A percentile compares a stretch with the other conserved stretches of the same genome.
Conservation (phyloP, 2,329 filamentous ascomycete species). For the Raffaelea deltoideospora region DNA sequence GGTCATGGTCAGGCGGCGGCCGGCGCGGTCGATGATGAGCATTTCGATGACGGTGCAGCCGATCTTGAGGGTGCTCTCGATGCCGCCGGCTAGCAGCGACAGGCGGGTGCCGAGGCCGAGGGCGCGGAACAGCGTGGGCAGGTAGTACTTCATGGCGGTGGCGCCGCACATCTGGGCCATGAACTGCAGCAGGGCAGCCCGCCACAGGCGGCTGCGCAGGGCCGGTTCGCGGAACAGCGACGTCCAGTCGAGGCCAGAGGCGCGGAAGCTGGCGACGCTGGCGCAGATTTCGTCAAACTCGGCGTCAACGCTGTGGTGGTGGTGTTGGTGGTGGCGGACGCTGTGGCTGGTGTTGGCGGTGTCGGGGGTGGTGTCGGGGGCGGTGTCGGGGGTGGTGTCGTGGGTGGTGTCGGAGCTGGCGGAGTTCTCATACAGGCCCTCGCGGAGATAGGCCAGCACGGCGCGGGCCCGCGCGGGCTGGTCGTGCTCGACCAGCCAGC, state of each 20-base stretch:
- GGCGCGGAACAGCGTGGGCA: conserved; percentile 35
- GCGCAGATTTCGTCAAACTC: conserved; percentile 31
- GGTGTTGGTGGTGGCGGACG: too few species aligned
- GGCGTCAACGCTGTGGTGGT: too few species aligned
- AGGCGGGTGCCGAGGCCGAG: conserved; percentile 32
- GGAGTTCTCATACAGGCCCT: conserved; percentile 21
- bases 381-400: too few species aligned
- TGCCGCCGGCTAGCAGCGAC: conserved; percentile 36
- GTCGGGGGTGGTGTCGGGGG: too few species aligned
- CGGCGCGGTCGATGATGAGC: conserved; percentile 38
- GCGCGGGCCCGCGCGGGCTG: conserved; percentile 24
- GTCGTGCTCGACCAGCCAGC: conserved; percentile 41
- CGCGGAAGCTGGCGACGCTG: conserved; percentile 24
- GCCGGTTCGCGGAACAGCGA: conserved; percentile 31
- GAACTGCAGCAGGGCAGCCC: conserved; percentile 40
- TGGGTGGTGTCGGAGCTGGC: too few species aligned
- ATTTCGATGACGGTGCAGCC: conserved; percentile 40
- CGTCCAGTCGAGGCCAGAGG: conserved; percentile 23
- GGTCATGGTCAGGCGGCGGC: conserved; percentile 31
- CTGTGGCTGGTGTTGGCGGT: too few species aligned
- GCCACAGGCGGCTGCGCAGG: conserved; percentile 38
- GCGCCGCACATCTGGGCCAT: conserved; percentile 46
- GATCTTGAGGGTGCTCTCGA: conserved; percentile 43
- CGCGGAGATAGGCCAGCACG: conserved; percentile 32
- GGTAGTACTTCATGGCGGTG: conserved; percentile 45